A percentile compares a stretch with the other conserved stretches of the same genome.
These are phyloP conservation scores for Heliosperma pusillum DNA, from an alignment of 148 eudicot species.

Conservation along the genomic window DNA sequence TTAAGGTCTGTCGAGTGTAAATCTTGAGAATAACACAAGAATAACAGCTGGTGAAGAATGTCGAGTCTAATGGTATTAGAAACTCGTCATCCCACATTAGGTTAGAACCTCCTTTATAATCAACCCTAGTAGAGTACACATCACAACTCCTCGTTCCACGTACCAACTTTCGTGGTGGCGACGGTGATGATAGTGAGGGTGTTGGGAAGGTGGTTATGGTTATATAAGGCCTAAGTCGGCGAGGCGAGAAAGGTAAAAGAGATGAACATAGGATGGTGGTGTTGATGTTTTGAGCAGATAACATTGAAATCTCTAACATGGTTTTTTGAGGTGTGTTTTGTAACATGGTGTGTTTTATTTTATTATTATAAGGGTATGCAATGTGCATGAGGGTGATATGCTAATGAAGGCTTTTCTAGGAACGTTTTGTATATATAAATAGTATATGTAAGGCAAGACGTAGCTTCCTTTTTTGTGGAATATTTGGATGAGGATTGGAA, in stretches of 20 bases:
- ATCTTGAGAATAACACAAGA: conserved; percentile 41
- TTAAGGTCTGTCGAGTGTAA: conserved; percentile 30
- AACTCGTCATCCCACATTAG: conserved; percentile 65
- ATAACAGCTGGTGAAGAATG: conserved; percentile 21
- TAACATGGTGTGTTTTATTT: not conserved
- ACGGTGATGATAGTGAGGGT: not conserved
- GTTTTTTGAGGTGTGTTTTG: not conserved
- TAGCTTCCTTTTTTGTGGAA: conserved; percentile 21
- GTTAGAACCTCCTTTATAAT: conserved; percentile 41
- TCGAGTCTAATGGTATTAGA: conserved; percentile 35
- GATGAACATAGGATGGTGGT: conserved; percentile 10
- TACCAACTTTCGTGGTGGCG: not conserved
- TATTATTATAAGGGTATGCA: too few relatives aligned
- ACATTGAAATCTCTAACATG: conserved; percentile 42
- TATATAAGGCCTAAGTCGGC: conserved; percentile 36
- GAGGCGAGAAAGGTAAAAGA: conserved; percentile 30
- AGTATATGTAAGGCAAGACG: not conserved
- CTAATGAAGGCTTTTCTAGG: not conserved
- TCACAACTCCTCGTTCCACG: conserved; percentile 10
- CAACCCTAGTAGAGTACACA: conserved; percentile 46
- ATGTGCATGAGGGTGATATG: too few relatives aligned
- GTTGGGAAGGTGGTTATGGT: conserved; percentile 40
- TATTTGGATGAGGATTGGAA: not conserved
- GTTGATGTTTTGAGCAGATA: conserved; percentile 59
- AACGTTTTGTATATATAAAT: not conserved